A percentile compares a stretch with the other conserved stretches of the same genome.
phyloP scores from a whole-genome alignment of 2,329 filamentous ascomycete species.

The Colletotrichum eremochloae region DNA sequence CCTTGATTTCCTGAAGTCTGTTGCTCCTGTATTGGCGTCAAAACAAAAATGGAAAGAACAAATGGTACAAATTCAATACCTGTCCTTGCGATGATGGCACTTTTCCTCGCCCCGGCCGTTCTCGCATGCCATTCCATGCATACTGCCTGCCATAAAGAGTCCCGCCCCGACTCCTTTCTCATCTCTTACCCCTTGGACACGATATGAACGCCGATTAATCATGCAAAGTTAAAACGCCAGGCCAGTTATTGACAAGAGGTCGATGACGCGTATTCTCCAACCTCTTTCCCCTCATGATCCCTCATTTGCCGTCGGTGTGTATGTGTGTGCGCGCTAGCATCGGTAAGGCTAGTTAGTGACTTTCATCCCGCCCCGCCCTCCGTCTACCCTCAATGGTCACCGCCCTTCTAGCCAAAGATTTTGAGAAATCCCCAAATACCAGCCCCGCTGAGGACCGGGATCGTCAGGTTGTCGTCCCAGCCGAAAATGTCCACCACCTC shows the following conservation, averaged over 20 bases:
- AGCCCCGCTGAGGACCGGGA: constrained; percentile 89
- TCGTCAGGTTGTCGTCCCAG: constrained; percentile 98
- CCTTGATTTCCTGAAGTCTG: constrained; percentile 20
- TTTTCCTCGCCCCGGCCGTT: constrained; percentile 31
- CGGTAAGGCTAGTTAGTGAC: constrained; percentile 28
- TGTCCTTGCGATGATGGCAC: constrained; percentile 32
- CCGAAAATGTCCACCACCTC: constrained; percentile 93
- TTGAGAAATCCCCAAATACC: constrained; percentile 94
- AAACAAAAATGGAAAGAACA: background rate
- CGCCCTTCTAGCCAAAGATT: constrained; percentile 75
- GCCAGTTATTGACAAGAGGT: constrained; percentile 30
- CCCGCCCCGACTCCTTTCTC: background rate
- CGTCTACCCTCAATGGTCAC: constrained; percentile 19
- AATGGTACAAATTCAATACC: constrained; percentile 32
- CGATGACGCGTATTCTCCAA: constrained; percentile 6
- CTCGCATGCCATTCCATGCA: constrained; percentile 28
- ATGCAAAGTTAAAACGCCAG: constrained; percentile 36
- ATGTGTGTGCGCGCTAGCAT: constrained; percentile 5
- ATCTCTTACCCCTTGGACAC: constrained; percentile 22
- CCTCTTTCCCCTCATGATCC: constrained; percentile 33
- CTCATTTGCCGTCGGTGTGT: constrained; percentile 17
- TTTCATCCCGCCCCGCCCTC: background rate
- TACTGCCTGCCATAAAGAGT: constrained; percentile 9
- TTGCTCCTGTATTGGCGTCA: constrained; percentile 29
- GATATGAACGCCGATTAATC: constrained; percentile 38